Base-by-base conservation (phyloP, 2,329 filamentous ascomycete genomes). In the Arthrobotrys musiformis region DNA sequence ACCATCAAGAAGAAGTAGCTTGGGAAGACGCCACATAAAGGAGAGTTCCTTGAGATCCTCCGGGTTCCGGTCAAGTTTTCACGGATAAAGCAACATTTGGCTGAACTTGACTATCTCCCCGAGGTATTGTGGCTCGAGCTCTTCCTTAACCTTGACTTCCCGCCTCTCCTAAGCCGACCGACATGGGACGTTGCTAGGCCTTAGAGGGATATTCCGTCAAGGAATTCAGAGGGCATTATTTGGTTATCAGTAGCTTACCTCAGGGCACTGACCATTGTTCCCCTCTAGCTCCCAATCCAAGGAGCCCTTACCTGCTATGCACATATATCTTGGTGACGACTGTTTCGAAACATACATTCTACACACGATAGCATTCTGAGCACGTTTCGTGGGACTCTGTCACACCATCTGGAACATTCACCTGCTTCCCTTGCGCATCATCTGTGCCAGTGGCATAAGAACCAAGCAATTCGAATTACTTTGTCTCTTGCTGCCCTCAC, bases 71-170 rank as follows among this genome's bases (percentile, higher is more conserved):
- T 76, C 64, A 76, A 76, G 58, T 76, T 76, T 76, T 76, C 72
- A 70, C 72, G 72, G 69, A 70, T 28, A 64, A 66, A 67, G 72
- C 64, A 76, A 76, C 64, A 76, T 76, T 70, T 76, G 72, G 72
- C 72, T 76, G 58, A 70, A 60, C 56, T 76, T 61, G 60, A 76
- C 44, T 48, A 50, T 69, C 46, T 69, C 35, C 63, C 54, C 56
- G 72, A 66, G 40, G 50, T 40, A 68, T 76, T 76, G 72, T 76
- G 72, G 58, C 72, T 76, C 60, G 64, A 76, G 63, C 64, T 76
- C 64, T 63, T 66, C 50, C 46, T 35, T 66, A 40, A 67, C 72
- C 19, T 60, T 70, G 58, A 61, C 37, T 60, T 63, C 54, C 63
- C 70, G 70, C 61, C 62, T 35, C 70, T 74, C 63, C 63, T 42